A percentile compares a stretch with the other conserved stretches of the same genome.
Evolutionary conservation across 371 early-diverging fungal genomes (phyloP).

Genomic region (Mucor racemosus): DNA sequence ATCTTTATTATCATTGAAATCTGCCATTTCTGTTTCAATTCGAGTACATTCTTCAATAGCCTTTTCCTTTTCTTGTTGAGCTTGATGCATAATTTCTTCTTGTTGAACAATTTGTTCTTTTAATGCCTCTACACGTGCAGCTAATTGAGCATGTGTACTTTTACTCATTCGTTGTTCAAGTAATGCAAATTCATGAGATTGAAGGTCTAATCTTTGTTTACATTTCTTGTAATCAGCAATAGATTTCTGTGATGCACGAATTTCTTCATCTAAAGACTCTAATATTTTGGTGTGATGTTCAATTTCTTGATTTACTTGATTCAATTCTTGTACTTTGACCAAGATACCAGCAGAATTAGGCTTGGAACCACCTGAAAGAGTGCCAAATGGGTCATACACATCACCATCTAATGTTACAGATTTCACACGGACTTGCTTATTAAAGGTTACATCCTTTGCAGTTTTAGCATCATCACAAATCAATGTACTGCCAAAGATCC

Average conservation of each 20-base stretch:
- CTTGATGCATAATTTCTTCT: slow-evolving; percentile 39
- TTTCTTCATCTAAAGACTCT: slow-evolving; percentile 49
- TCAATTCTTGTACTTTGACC: slow-evolving; percentile 69
- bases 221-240: slow-evolving; percentile 51
- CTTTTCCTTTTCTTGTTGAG: slow-evolving; percentile 45
- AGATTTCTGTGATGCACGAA: slow-evolving; percentile 42
- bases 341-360: slow-evolving; percentile 80
- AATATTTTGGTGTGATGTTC: slow-evolving; percentile 51
- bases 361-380: slow-evolving; percentile 95
- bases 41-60: slow-evolving; percentile 49
- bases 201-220: slow-evolving; percentile 72
- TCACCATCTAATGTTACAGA: slow-evolving; percentile 99
- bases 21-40: slow-evolving; percentile 89
- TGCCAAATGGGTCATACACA: slow-evolving; percentile 98
- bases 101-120: slow-evolving; percentile 40
- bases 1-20: slow-evolving; percentile 84
- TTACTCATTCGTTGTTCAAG: slow-evolving; percentile 72
- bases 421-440: slow-evolving; percentile 75
- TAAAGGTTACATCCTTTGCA: slow-evolving; percentile 90
- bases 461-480: slow-evolving; percentile 89
- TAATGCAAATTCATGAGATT: slow-evolving; percentile 72
- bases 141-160: slow-evolving; percentile 67
- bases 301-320: slow-evolving; percentile 60
- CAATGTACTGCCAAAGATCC: slow-evolving; percentile 94
- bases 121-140: slow-evolving; percentile 52